Percentiles rank a stretch among this genome's conserved stretches.
phyloP scores from a whole-genome alignment of 495 filamentous ascomycete species.

The Neurospora sp. region DNA sequence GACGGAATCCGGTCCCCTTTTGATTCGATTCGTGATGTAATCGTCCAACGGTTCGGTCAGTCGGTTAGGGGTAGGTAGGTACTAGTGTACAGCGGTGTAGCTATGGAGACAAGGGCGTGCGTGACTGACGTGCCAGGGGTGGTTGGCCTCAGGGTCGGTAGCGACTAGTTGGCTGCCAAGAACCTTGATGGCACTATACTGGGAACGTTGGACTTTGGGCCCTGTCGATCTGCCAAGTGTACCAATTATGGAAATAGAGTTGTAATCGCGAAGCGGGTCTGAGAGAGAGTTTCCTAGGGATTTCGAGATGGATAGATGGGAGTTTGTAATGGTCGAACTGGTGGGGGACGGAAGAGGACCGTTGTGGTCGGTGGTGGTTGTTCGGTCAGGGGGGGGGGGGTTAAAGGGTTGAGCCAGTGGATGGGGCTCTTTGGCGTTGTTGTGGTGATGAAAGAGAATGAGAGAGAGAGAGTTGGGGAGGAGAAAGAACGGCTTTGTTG shows the following conservation, averaged over 20 bases:
- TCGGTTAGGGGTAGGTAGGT: neutral
- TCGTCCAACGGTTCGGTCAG: neutral
- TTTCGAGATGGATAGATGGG: neutral
- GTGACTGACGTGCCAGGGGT: neutral
- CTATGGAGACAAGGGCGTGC: neutral
- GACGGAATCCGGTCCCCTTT: neutral
- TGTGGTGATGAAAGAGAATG: neutral
- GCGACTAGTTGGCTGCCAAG: neutral
- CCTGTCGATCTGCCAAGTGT: neutral
- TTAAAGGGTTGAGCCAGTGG: neutral
- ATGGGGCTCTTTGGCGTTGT: neutral
- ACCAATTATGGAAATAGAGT: neutral
- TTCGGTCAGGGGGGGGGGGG: neutral
- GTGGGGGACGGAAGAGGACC: neutral
- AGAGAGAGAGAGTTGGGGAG: neutral
- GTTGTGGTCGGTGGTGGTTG: neutral
- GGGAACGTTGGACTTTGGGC: neutral
- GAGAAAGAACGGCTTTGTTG: conserved; percentile 1
- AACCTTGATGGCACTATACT: neutral
- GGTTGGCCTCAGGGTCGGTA: neutral
- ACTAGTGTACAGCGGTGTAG: neutral
- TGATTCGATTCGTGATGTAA: neutral
- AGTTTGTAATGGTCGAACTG: neutral
- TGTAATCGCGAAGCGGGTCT: neutral
- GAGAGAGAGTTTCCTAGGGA: neutral